These are phyloP conservation scores for Penicillium lagena DNA, from an alignment of 495 filamentous ascomycete species.

Conservation along the genomic window DNA sequence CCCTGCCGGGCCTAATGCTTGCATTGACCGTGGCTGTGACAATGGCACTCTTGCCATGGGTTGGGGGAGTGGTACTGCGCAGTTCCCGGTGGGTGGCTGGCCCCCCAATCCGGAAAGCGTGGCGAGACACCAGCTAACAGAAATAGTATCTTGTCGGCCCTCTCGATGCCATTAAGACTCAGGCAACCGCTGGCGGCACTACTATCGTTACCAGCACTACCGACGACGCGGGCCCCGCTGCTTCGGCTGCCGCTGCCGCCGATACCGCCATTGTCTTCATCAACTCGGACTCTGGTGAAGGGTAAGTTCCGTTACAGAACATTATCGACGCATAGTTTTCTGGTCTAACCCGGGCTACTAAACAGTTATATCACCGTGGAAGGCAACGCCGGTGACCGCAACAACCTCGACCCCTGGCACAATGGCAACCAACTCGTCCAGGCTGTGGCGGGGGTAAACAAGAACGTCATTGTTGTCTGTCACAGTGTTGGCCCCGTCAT, in stretches of 20 bases:
- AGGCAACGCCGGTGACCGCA: slow-evolving; percentile 51
- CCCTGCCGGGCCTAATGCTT: slow-evolving; percentile 66
- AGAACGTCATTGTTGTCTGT: slow-evolving; percentile 77
- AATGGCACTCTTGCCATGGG: slow-evolving; percentile 56
- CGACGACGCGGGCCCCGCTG: slow-evolving; percentile 42
- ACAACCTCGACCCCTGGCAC: slow-evolving; percentile 38
- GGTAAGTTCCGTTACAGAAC: slow-evolving; percentile 24
- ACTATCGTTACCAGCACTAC: slow-evolving; percentile 37
- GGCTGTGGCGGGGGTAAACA: slow-evolving; percentile 49
- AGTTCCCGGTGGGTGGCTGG: slow-evolving; percentile 42
- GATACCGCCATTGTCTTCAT: slow-evolving; percentile 61
- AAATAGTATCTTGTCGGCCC: slow-evolving; percentile 45
- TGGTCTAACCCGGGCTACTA: background rate
- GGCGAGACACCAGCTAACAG: too few relatives aligned
- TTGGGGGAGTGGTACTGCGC: slow-evolving; percentile 53
- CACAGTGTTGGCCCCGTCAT: slow-evolving; percentile 55
- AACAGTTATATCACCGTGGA: slow-evolving; percentile 55
- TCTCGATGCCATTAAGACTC: slow-evolving; percentile 44
- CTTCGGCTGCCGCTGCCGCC: slow-evolving; percentile 44
- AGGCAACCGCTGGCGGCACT: slow-evolving; percentile 39
- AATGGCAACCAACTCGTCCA: slow-evolving; percentile 20
- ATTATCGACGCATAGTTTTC: too few relatives aligned
- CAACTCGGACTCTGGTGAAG: slow-evolving; percentile 60
- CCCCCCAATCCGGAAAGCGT: too few relatives aligned
- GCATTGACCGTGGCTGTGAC: slow-evolving; percentile 64